phyloP scores from a whole-genome alignment of 306 rosid species.

The Ceratonia siliqua region DNA sequence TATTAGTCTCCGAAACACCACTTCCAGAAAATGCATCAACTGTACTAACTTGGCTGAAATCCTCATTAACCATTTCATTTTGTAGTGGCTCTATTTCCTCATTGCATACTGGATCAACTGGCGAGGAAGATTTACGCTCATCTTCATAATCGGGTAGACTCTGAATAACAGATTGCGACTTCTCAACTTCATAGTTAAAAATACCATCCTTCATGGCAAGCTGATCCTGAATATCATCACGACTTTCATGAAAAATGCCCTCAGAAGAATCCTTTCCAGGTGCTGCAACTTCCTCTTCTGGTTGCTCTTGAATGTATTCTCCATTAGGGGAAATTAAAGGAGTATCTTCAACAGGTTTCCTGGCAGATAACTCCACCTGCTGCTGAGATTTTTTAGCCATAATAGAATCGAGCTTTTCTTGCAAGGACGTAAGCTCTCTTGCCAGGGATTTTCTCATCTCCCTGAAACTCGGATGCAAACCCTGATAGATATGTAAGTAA shows the following conservation, averaged over 20 bases:
- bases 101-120: neutral
- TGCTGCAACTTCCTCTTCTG: constrained; percentile 8
- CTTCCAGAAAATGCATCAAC: neutral
- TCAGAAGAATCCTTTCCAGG: constrained; percentile 18
- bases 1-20: neutral
- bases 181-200: neutral
- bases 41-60: neutral
- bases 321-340: neutral
- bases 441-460: constrained; percentile 82
- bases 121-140: neutral
- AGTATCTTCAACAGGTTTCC: constrained; percentile 22
- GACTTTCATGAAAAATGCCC: neutral
- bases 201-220: neutral
- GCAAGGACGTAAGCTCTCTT: constrained; percentile 68
- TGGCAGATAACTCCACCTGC: neutral
- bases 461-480: constrained; percentile 63
- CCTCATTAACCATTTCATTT: neutral
- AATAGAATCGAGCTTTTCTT: constrained; percentile 72
- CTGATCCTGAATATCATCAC: neutral
- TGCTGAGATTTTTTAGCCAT: constrained; percentile 25
- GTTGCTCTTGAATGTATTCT: constrained; percentile 21
- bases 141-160: neutral
- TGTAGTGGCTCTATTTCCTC: neutral
- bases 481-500: constrained; percentile 43
- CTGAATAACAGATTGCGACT: neutral